Conservation (phyloP, 331 rosid species). For the Telfairia occidentalis region DNA sequence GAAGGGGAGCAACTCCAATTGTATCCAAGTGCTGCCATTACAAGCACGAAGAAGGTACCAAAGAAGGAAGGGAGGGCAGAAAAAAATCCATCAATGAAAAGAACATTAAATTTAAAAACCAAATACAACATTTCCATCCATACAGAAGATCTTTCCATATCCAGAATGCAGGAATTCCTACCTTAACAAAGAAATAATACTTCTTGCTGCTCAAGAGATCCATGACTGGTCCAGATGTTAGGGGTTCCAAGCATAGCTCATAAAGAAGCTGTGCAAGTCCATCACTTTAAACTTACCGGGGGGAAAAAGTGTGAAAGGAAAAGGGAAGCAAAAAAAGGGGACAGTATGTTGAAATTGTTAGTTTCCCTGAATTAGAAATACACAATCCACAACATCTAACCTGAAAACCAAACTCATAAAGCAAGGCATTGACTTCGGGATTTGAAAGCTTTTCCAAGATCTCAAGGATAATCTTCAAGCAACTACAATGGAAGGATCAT, state of each 20-base stretch:
- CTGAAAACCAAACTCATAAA: slow-evolving; percentile 94
- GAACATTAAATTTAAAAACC: background rate
- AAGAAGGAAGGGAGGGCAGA: background rate
- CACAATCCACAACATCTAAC: slow-evolving; percentile 29
- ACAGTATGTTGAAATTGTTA: background rate
- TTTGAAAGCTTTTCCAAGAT: slow-evolving; percentile 75
- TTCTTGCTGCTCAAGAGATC: slow-evolving; percentile 73
- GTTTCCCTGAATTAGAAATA: background rate
- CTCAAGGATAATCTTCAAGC: slow-evolving; percentile 91
- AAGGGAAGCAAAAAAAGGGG: background rate
- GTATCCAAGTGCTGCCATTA: slow-evolving; percentile 67
- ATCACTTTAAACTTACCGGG: slow-evolving; percentile 6
- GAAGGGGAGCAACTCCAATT: slow-evolving; percentile 78
- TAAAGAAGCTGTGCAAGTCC: slow-evolving; percentile 61
- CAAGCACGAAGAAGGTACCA: background rate
- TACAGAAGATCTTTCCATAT: slow-evolving; percentile 4
- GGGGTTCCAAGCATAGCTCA: slow-evolving; percentile 73
- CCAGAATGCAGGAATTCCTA: slow-evolving; percentile 19
- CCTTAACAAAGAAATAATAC: slow-evolving; percentile 80
- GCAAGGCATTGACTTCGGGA: slow-evolving; percentile 67
- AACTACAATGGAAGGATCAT: slow-evolving; percentile 42
- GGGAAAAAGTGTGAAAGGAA: background rate
- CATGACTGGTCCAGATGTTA: slow-evolving; percentile 63
- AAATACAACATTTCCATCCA: background rate
- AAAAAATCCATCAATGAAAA: background rate